Conservation (phyloP, 176 grass and related monocot species). For the Bonia amplexicaulis region DNA sequence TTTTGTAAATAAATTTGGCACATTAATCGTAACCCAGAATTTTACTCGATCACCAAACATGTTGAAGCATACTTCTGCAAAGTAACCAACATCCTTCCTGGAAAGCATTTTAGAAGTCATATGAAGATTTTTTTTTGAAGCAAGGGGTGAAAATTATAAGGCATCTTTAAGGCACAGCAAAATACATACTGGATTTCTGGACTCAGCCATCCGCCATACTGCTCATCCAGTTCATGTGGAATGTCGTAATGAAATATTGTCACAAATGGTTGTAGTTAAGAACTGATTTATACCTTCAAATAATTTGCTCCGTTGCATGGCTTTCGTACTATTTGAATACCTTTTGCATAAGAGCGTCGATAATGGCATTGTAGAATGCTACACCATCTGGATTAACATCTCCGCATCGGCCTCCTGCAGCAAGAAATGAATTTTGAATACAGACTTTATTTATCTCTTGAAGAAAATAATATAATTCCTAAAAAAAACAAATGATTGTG, state of each 20-base stretch:
- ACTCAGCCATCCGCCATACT: constrained; percentile 66
- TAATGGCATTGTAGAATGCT: constrained; percentile 50
- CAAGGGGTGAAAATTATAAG: too few species aligned
- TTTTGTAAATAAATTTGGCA: constrained; percentile 35
- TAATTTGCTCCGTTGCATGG: background rate
- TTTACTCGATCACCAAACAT: constrained; percentile 63
- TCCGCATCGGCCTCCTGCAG: constrained; percentile 42
- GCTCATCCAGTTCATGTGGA: constrained; percentile 57
- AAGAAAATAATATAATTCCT: background rate
- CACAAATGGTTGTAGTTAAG: constrained; percentile 48
- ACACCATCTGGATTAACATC: constrained; percentile 44
- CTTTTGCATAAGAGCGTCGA: constrained; percentile 38
- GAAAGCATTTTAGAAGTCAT: background rate
- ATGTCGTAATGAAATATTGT: constrained; percentile 64
- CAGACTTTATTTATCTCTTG: background rate
- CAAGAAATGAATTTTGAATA: background rate
- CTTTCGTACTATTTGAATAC: constrained; percentile 3
- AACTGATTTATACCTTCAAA: background rate
- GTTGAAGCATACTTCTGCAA: constrained; percentile 55
- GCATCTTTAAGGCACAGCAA: background rate
- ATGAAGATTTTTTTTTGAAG: background rate
- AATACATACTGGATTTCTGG: constrained; percentile 43
- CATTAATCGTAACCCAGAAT: constrained; percentile 57
- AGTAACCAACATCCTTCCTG: constrained; percentile 65
- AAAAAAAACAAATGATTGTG: background rate